Base-by-base conservation (phyloP, 495 filamentous ascomycete species). In the Aspergillus heteromorphus region DNA sequence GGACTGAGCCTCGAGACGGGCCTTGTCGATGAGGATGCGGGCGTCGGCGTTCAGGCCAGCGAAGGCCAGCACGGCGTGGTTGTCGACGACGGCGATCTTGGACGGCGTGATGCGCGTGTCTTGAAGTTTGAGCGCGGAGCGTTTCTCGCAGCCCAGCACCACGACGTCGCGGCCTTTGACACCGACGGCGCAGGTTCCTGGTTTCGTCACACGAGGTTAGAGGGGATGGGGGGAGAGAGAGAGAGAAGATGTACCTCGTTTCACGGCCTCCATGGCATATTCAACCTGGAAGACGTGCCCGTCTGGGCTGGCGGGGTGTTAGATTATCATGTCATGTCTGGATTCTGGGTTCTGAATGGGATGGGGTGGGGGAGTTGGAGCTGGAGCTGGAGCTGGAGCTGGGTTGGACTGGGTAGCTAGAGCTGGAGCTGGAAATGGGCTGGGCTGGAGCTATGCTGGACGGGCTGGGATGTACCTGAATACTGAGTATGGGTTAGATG, bases 211-310 rank as follows among this genome's bases (percentile, higher is more conserved):
- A n/a, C n/a, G n/a, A n/a, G n/a, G n/a, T n/a, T n/a, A n/a, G n/a
- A n/a, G n/a, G n/a, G n/a, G 9, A 16, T 6, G 20, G 31, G 6
- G 31, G 40, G n/a, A 31, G 2, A n/a, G n/a, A n/a, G n/a, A n/a
- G n/a, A n/a, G n/a, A n/a, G n/a, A n/a, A 31, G 17, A 63, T 63
- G 51, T 80, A 95, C 92, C 93, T 89, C 93, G 76, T 77, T 98
- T 98, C 54, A 98, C 93, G 51, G 93, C 93, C 79, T 98, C 93
- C 57, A 95, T 87, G 53, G 93, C 93, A 81, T 98, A 98, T 79
- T 98, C 93, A 64, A 98, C 93, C 73, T 98, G 93, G 80, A 98
- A 97, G 62, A 98, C 92, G 77, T 98, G 93, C 72, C 93, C 93
- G 76, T 98, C 93, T 60, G 93, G 93, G 79, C 92, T 97, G 61